phyloP scores from a whole-genome alignment of 768 basidiomycete species.

The Tylopilus sp. region DNA sequence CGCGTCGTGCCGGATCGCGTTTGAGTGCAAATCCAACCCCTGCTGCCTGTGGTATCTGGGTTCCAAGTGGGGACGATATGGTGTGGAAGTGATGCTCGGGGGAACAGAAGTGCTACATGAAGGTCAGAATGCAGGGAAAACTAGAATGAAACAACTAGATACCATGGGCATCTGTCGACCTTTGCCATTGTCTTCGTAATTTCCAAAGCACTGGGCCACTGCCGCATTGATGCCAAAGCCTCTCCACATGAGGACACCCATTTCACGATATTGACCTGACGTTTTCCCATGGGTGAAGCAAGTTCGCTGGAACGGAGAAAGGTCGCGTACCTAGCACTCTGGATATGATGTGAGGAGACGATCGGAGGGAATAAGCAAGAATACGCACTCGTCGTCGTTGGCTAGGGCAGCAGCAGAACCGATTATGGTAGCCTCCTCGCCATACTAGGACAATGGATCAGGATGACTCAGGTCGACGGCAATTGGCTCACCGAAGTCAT shows the following conservation, averaged over 20 bases:
- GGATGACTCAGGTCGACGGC: neutral
- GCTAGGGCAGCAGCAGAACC: constrained; percentile 87
- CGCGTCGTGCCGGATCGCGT: constrained; percentile 65
- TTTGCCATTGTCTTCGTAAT: constrained; percentile 75
- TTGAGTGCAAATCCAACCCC: constrained; percentile 89
- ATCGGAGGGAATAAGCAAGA: neutral
- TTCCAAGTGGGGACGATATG: constrained; percentile 90
- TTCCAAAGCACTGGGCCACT: constrained; percentile 93
- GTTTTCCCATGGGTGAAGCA: constrained; percentile 1
- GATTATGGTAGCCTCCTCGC: constrained; percentile 88
- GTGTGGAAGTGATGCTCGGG: constrained; percentile 84
- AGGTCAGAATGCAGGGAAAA: neutral
- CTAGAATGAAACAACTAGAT: constrained; percentile 21
- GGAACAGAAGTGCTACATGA: constrained; percentile 77
- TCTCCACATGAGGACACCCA: constrained; percentile 88
- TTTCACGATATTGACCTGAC: constrained; percentile 86
- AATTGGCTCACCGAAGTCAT: constrained; percentile 71
- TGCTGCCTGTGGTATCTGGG: constrained; percentile 93
- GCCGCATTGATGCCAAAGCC: constrained; percentile 74
- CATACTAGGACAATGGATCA: constrained; percentile 49
- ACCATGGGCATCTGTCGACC: constrained; percentile 95
- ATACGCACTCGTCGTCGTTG: constrained; percentile 76
- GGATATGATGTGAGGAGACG: constrained; percentile 9
- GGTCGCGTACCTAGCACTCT: constrained; percentile 66
- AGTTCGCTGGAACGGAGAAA: neutral